These are phyloP conservation scores for Penicillium paxilli DNA, from an alignment of 495 filamentous ascomycete genomes.

Conservation along the genomic window DNA sequence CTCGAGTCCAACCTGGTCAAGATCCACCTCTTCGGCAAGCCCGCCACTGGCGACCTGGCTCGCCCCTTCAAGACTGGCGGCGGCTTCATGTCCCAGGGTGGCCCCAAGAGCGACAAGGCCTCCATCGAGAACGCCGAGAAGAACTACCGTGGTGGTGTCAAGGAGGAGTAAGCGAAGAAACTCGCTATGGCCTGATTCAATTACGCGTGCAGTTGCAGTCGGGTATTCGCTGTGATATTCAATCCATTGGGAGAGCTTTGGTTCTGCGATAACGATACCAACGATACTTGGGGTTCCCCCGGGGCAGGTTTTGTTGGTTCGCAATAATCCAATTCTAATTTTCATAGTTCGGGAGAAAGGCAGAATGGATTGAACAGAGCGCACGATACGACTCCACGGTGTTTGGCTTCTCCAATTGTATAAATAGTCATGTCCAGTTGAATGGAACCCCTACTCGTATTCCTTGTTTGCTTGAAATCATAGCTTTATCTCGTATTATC, in stretches of 20 bases:
- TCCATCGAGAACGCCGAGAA: slow-evolving; percentile 85
- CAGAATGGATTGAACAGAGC: too few species aligned
- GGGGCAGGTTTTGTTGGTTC: too few species aligned
- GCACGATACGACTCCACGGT: too few species aligned
- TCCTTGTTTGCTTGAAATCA: too few species aligned
- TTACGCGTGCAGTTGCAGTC: neutral
- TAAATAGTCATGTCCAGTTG: slow-evolving; percentile 7
- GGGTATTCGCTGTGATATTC: too few species aligned
- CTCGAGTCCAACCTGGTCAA: slow-evolving; percentile 93
- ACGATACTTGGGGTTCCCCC: too few species aligned
- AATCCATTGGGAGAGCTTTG: too few species aligned
- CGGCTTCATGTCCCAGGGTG: slow-evolving; percentile 75
- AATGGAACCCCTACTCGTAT: neutral
- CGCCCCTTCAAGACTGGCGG: slow-evolving; percentile 87
- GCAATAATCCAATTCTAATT: too few species aligned
- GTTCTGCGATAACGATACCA: too few species aligned
- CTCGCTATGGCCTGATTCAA: neutral
- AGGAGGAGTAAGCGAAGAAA: slow-evolving; percentile 78
- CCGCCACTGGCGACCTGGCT: slow-evolving; percentile 89
- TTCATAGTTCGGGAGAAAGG: too few species aligned
- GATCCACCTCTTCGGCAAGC: slow-evolving; percentile 88
- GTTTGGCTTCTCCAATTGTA: slow-evolving; percentile 6
- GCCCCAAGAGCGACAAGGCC: slow-evolving; percentile 94
- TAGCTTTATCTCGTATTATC: too few species aligned
- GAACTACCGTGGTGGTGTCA: slow-evolving; percentile 80